These are phyloP conservation scores for Alternaria sp. DNA, from an alignment of 2,329 filamentous ascomycete genomes.

Conservation along the genomic window DNA sequence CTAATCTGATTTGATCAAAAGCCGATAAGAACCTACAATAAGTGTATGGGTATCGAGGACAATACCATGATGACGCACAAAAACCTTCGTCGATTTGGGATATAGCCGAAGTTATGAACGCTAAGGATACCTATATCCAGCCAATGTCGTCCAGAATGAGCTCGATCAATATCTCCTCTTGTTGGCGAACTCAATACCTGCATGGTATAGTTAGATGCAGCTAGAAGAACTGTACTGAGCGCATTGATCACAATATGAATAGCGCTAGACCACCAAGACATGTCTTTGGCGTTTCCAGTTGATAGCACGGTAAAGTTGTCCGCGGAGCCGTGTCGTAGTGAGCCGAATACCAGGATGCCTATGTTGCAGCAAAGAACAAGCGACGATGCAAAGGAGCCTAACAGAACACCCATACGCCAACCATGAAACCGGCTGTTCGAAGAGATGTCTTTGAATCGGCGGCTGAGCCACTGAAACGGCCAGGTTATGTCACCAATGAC, in stretches of 20 bases:
- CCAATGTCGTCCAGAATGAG: slow-evolving; percentile 43
- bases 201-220: slow-evolving; percentile 34
- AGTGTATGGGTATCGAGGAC: slow-evolving; percentile 46
- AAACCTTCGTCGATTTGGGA: slow-evolving; percentile 3
- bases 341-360: background rate
- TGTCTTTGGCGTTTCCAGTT: background rate
- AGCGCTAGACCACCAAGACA: background rate
- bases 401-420: background rate
- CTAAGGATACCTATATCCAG: slow-evolving; percentile 52
- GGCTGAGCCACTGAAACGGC: background rate
- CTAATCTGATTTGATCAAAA: slow-evolving; percentile 13
- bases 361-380: background rate
- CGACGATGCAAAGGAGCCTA: background rate
- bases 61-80: slow-evolving; percentile 22
- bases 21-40: slow-evolving; percentile 41
- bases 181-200: slow-evolving; percentile 35
- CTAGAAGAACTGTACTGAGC: slow-evolving; percentile 42
- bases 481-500: background rate
- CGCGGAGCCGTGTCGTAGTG: background rate
- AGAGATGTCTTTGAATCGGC: background rate
- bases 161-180: slow-evolving; percentile 25
- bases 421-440: background rate
- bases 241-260: slow-evolving; percentile 59
- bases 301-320: background rate
- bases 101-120: slow-evolving; percentile 43